Evolutionary conservation across 2,329 filamentous ascomycete species (phyloP).

Genomic region (Microcyclospora pomicola): DNA sequence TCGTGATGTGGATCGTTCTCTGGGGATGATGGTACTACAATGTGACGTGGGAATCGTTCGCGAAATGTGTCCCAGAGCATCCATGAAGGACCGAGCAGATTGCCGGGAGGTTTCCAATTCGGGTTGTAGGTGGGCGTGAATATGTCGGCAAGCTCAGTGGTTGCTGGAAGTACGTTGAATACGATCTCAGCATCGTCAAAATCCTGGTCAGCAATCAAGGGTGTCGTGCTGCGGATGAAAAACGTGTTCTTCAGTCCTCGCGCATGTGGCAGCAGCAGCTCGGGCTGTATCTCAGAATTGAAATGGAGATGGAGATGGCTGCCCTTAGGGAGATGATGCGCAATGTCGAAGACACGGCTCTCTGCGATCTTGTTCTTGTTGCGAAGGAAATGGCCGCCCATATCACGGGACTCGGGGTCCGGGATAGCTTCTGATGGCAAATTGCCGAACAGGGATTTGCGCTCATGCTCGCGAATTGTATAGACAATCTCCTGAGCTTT

Average conservation of each 20-base stretch:
- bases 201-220: conserved; percentile 30
- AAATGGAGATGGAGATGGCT: conserved; percentile 63
- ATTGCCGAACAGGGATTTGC: conserved; percentile 29
- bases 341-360: conserved; percentile 45
- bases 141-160: conserved; percentile 25
- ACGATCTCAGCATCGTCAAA: conserved; percentile 46
- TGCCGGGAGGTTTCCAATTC: conserved; percentile 9
- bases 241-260: conserved; percentile 42
- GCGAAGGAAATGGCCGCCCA: conserved; percentile 34
- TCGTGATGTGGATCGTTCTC: conserved; percentile 4
- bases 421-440: conserved; percentile 29
- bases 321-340: conserved; percentile 53
- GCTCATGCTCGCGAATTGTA: conserved; percentile 30
- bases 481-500: conserved; percentile 24
- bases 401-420: conserved; percentile 25
- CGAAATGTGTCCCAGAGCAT: conserved; percentile 36
- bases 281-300: conserved; percentile 55
- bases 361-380: conserved; percentile 32
- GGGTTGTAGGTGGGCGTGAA: conserved; percentile 37
- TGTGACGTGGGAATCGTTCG: conserved; percentile 22
- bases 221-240: conserved; percentile 52
- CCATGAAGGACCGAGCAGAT: conserved; percentile 14
- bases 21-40: not conserved
- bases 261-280: conserved; percentile 44
- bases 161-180: conserved; percentile 38